Evolutionary conservation across 73 alveolate species (phyloP), one percentile per base, ranked within the genome.

Genomic region (Symbiodinium natans): DNA sequence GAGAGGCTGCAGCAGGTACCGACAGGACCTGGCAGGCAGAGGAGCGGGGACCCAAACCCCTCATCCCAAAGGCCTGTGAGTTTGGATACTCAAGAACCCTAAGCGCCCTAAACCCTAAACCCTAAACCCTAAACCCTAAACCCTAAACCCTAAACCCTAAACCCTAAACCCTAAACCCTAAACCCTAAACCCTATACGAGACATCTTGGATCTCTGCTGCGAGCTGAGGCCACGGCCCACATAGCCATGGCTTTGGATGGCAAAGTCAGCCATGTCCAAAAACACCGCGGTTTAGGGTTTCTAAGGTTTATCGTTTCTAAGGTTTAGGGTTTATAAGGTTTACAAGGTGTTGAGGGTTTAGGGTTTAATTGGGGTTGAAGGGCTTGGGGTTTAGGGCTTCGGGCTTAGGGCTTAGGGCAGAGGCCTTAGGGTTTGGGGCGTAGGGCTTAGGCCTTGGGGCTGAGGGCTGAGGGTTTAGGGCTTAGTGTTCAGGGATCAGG

Each of bases 231-330:
- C 11, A 23, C 41, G 29, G 41, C 83, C 83, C 15, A 73, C 41
- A 31, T 73, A 73, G 83, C 41, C 83, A 73, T 73, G 83, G 83
- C 83, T 73, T 33, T 73, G 83, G 41, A 73, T 10, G 13, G 40
- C 41, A 73, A 29, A 31, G n/a, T 73, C 43, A 0, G 83, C 27
- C 41, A 59, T 59, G 11, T 34, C 34, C 7, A 27, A 59, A 27
- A 5, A 1, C 63, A 5, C 63, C 19, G 19, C 63, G 63, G 63
- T 48, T 2, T 2, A 25, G 63, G 10, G 63, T 25, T 48, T n/a
- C 6, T 46, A 46, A 13, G 6, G 59, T 9, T 13, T 13, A 46
- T n/a, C n/a, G 59, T 6, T 46, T 46, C 13, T 9, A 46, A 13
- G 59, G 59, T 46, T 46, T 46, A 46, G 59, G 59, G 59, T 46